Evolutionary conservation across 148 eudicot genomes (phyloP).

Genomic region (Chenopodium quinoa): DNA sequence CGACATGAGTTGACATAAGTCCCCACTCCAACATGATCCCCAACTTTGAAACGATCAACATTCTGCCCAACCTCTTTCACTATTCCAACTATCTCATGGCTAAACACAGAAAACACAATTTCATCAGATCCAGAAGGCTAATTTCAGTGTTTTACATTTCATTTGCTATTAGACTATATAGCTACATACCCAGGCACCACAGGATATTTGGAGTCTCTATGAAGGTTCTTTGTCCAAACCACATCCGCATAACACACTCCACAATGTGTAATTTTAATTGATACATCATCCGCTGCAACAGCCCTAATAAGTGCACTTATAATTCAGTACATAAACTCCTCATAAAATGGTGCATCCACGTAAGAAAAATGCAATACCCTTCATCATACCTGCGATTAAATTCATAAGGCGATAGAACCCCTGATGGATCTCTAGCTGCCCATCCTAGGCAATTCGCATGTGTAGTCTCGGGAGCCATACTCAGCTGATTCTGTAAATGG

Average conservation of each 20-base stretch:
- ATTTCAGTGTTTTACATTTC: background rate
- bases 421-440: conserved; percentile 84
- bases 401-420: conserved; percentile 68
- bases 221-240: conserved; percentile 56
- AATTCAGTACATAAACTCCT: conserved; percentile 9
- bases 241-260: conserved; percentile 96
- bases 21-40: conserved; percentile 83
- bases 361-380: background rate
- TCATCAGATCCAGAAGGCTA: conserved; percentile 4
- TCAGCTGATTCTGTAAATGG: conserved; percentile 19
- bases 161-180: background rate
- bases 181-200: conserved; percentile 76
- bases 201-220: conserved; percentile 65
- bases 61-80: conserved; percentile 67
- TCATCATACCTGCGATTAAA: conserved; percentile 62
- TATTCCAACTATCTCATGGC: conserved; percentile 88
- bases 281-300: conserved; percentile 66
- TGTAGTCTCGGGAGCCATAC: conserved; percentile 34
- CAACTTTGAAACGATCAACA: conserved; percentile 63
- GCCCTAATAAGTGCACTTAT: conserved; percentile 36
- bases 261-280: conserved; percentile 66
- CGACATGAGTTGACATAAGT: conserved; percentile 82
- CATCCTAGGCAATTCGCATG: conserved; percentile 59
- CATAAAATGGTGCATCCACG: background rate
- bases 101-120: conserved; percentile 18